Evolutionary conservation across 805 yeast genomes (phyloP).

Genomic region (Teunomyces stri): DNA sequence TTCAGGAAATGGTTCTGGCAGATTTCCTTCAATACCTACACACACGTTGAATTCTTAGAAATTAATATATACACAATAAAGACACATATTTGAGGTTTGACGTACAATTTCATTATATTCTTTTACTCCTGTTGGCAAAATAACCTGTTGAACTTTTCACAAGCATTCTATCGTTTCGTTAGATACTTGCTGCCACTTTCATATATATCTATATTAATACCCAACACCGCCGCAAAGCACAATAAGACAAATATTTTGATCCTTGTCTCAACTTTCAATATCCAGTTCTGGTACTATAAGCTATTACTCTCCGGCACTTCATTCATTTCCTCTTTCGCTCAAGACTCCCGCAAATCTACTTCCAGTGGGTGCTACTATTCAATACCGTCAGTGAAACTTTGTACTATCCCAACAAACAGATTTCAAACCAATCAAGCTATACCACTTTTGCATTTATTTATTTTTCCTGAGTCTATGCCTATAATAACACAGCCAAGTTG

Average conservation of each 20-base stretch:
- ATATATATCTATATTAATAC: not conserved
- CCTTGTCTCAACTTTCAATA: not conserved
- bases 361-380: not conserved
- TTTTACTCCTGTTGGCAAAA: not conserved
- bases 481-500: conserved; percentile 22
- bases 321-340: not conserved
- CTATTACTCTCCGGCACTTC: not conserved
- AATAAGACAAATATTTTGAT: not conserved
- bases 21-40: not conserved
- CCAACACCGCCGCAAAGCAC: not conserved
- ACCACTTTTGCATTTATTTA: conserved; percentile 1
- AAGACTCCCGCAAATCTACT: not conserved
- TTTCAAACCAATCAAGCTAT: not conserved
- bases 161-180: not conserved
- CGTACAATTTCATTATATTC: not conserved
- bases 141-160: not conserved
- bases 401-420: not conserved
- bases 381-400: not conserved
- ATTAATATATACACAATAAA: not conserved
- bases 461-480: conserved; percentile 4
- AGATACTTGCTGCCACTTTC: conserved; percentile 2
- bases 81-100: not conserved
- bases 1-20: not conserved
- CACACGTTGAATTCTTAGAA: conserved; percentile 1
- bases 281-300: not conserved